Conservation (phyloP, 495 filamentous ascomycete genomes). For the Achaetomiella virescens region DNA sequence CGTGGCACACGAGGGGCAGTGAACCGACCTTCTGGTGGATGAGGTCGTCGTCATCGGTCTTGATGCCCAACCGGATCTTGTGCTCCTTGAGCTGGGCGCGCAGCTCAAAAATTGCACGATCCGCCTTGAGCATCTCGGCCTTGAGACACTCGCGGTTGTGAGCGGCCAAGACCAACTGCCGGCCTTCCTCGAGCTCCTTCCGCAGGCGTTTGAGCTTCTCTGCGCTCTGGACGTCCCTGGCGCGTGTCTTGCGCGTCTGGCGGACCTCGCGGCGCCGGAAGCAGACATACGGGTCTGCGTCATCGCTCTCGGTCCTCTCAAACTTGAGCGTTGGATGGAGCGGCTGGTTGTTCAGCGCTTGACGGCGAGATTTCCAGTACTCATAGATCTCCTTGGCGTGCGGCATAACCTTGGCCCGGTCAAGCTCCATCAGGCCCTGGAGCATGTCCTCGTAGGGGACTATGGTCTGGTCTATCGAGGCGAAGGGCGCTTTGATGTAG, state of each 20-base stretch:
- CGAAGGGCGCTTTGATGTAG: conserved; percentile 73
- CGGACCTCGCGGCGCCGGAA: conserved; percentile 94
- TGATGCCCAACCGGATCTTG: conserved; percentile 83
- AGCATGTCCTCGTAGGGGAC: conserved; percentile 75
- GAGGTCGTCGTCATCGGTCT: conserved; percentile 89
- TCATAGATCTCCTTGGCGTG: conserved; percentile 86
- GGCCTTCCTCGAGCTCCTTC: conserved; percentile 85
- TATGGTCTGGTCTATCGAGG: conserved; percentile 80
- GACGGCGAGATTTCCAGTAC: conserved; percentile 76
- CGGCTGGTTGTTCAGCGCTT: conserved; percentile 56
- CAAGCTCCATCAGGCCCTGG: conserved; percentile 63
- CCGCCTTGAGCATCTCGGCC: conserved; percentile 65
- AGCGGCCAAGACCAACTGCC: conserved; percentile 70
- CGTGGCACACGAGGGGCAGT: neutral
- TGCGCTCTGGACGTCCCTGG: conserved; percentile 84
- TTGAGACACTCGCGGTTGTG: conserved; percentile 72
- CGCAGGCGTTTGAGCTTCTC: conserved; percentile 90
- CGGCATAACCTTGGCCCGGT: conserved; percentile 55
- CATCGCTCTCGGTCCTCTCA: conserved; percentile 90
- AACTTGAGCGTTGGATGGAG: conserved; percentile 80
- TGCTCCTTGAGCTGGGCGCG: conserved; percentile 73
- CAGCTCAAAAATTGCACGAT: conserved; percentile 72
- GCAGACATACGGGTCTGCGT: conserved; percentile 95
- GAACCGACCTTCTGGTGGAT: conserved; percentile 80
- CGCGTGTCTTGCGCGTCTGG: conserved; percentile 88